Base-by-base conservation (phyloP, 208 protist species). In the Trypanosomatidae sp. region DNA sequence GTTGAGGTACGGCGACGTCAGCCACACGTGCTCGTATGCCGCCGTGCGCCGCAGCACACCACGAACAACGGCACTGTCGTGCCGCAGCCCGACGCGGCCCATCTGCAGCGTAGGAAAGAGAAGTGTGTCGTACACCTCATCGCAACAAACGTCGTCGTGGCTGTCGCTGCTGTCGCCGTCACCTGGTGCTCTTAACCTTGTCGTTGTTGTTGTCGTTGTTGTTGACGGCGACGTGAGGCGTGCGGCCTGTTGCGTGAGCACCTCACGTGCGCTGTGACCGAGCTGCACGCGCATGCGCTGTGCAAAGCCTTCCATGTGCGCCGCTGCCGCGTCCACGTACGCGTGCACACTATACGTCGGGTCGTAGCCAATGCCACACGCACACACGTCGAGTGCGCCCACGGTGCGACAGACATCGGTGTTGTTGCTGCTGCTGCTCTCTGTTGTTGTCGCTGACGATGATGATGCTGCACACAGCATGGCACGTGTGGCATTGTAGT, bases 1-100 rank as follows among this genome's bases (percentile, higher is more conserved):
- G 62, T 94, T 92, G 16, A 91, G 55, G 59, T 94, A 94, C 0
- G 82, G 76, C 20, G 79, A 86, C 28, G 77, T 69, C 16, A 94
- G 49, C 32, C 64, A 82, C 24, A 89, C 45, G 37, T 71, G 78
- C 16, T 71, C 66, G 21, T 52, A 45, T 11, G 42, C 28, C 25
- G 47, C 61, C 13, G 61, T 45, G 33, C 62, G 51, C 18, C 49
- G 49, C 32, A 89, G 56, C 21, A 85, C 41, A 24, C 53, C 42
- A 48, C 74, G 51, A 39, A 85, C 66, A 0, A 88, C 43, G 19
- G 42, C 30, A 32, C 60, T 70, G 44, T 89, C 84, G 62, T 86
- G 77, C 32, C 69, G 71, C 1, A 94, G 45, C 4, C 66, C 64
- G 0, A 59, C 67, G 3, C 64, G 60, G 10, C 66, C 77, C 16